Conservation (phyloP, 2,329 filamentous ascomycete species). For the Keithomyces neogunnii region DNA sequence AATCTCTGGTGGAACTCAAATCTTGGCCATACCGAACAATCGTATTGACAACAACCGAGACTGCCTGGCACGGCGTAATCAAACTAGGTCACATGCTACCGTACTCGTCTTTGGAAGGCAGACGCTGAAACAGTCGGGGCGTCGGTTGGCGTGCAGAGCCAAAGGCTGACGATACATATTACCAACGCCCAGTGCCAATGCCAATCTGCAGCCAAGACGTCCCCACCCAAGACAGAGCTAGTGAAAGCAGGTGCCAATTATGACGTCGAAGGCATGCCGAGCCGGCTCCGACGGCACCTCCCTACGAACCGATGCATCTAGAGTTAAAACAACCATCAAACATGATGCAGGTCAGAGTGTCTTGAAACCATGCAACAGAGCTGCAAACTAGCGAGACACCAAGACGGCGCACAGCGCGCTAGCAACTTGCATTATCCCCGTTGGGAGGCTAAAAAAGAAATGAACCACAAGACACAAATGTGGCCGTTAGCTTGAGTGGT, state of each 20-base stretch:
- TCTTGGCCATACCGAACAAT: too few relatives aligned
- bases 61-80: too few relatives aligned
- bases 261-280: slow-evolving; percentile 13
- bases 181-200: neutral
- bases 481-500: neutral
- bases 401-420: neutral
- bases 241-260: slow-evolving; percentile 5
- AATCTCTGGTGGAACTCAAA: too few relatives aligned
- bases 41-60: too few relatives aligned
- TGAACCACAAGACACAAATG: neutral
- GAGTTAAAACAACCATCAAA: neutral
- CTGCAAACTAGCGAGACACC: neutral
- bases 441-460: neutral
- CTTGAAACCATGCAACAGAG: neutral
- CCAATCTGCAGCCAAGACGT: neutral
- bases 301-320: neutral
- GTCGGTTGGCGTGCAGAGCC: neutral
- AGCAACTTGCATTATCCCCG: neutral
- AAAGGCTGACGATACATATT: neutral
- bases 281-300: slow-evolving; percentile 13
- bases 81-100: too few relatives aligned
- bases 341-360: neutral
- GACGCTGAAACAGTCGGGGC: neutral
- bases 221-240: slow-evolving; percentile 1
- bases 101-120: neutral